phyloP scores from a whole-genome alignment of 2,329 filamentous ascomycete genomes.

The Talaromyces sp. region DNA sequence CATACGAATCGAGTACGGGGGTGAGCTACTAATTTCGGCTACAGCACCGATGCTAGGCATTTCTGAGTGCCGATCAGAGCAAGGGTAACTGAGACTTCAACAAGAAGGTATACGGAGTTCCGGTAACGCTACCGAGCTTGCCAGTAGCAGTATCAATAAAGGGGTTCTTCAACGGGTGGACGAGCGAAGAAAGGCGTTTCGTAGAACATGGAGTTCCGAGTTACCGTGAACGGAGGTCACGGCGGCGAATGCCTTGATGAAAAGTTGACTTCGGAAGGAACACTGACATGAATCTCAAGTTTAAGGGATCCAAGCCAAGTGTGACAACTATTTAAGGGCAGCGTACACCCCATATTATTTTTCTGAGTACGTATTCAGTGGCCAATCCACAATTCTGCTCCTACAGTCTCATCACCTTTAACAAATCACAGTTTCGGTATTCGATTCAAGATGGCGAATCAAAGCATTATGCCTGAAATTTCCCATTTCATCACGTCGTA shows the following conservation, averaged over 20 bases:
- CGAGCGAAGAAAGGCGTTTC: neutral
- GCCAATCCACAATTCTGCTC: neutral
- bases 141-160: slow-evolving; percentile 2
- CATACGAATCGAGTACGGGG: neutral
- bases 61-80: neutral
- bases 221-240: neutral
- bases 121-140: neutral
- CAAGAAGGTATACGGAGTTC: neutral
- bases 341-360: slow-evolving; percentile 1
- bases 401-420: neutral
- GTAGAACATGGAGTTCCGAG: slow-evolving; percentile 1
- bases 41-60: neutral
- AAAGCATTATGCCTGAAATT: neutral
- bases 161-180: neutral
- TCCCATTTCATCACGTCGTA: neutral
- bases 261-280: slow-evolving; percentile 2
- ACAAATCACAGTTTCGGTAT: neutral
- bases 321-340: slow-evolving; percentile 2
- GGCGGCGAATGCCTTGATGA: slow-evolving; percentile 2
- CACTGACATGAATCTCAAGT: neutral
- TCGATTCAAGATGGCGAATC: neutral
- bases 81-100: neutral
- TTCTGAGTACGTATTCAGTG: neutral
- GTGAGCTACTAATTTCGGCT: neutral
- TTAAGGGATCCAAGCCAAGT: neutral